These are phyloP conservation scores for Passalora sequoiae DNA, from an alignment of 2,329 filamentous ascomycete genomes.

Conservation along the genomic window DNA sequence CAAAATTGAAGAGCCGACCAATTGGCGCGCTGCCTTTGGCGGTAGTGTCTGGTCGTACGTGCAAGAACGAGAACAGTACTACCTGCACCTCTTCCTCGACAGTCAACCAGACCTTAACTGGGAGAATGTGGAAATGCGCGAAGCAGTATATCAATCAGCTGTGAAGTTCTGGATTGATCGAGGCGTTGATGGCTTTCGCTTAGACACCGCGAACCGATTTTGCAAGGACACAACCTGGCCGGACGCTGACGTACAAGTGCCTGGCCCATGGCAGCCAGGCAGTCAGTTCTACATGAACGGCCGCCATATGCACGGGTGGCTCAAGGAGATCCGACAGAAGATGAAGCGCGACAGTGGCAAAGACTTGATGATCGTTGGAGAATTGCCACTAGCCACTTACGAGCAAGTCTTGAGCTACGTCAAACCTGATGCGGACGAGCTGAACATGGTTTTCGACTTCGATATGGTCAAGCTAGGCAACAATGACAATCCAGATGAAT, in stretches of 20 bases:
- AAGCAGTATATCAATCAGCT: conserved; percentile 61
- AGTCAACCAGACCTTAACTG: conserved; percentile 84
- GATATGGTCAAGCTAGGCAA: conserved; percentile 52
- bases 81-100: conserved; percentile 67
- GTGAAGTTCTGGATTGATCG: conserved; percentile 66
- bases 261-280: conserved; percentile 22
- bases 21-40: conserved; percentile 64
- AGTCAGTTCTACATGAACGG: conserved; percentile 29
- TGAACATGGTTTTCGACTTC: conserved; percentile 71
- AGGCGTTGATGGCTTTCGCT: conserved; percentile 52
- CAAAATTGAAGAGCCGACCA: conserved; percentile 61
- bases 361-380: conserved; percentile 46
- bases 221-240: conserved; percentile 25
- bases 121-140: conserved; percentile 63
- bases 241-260: conserved; percentile 18
- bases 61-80: conserved; percentile 67
- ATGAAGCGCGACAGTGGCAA: conserved; percentile 28
- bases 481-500: conserved; percentile 24
- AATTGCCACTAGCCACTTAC: conserved; percentile 46
- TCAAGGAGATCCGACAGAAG: conserved; percentile 38
- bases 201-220: conserved; percentile 28
- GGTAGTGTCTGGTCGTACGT: conserved; percentile 64
- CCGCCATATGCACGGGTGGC: conserved; percentile 45
- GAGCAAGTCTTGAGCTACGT: conserved; percentile 52
- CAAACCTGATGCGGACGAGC: conserved; percentile 49